Base-by-base conservation (phyloP, 2,329 filamentous ascomycete genomes). In the Mycosphaerelloides madeirae region DNA sequence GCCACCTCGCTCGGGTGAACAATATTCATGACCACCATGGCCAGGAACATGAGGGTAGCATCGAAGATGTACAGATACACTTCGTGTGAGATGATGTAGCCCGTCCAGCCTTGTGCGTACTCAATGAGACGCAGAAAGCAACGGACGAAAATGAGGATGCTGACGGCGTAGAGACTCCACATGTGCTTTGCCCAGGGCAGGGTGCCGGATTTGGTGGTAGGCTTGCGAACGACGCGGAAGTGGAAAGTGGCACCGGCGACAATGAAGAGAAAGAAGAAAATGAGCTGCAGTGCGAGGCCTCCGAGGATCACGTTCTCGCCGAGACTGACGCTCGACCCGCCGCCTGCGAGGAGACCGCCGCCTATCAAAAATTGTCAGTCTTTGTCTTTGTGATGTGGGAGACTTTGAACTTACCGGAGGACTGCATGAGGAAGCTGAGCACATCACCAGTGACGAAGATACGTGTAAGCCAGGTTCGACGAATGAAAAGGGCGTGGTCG, bases 221-320 rank as follows among this genome's bases (percentile, higher is more conserved):
- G 31, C 9, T 20, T 22, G 3, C n/a, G 15, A 14, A 15, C 28
- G 19, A 62, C 42, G 14, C 62, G 55, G 4, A 48, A 36, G 44
- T 65, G 50, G 52, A 63, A 65, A 38, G 62, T 34, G 2, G 46
- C 39, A 3, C 54, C 55, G 14, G 52, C 48, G 19, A 63, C 9
- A 49, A 71, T 65, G 62, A 78, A 78, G 45, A 74, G 65, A 12
- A 66, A 61, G 55, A 78, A 78, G 54, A 75, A 73, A 40, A 66
- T 36, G 46, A 78, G 63, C 52, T 79, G 74, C 33, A 77, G 58
- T 14, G 71, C 59, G 2, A 78, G 65, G 1, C 75, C 75, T 4
- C 57, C 68, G 19, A 78, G 58, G 33, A 78, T 67, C 43, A 78
- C 64, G 44, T 67, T 65, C 25, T 71, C 61, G 38, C 70, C 68